Conservation (phyloP, 2,329 filamentous ascomycete species). For the Helotiales sp. region DNA sequence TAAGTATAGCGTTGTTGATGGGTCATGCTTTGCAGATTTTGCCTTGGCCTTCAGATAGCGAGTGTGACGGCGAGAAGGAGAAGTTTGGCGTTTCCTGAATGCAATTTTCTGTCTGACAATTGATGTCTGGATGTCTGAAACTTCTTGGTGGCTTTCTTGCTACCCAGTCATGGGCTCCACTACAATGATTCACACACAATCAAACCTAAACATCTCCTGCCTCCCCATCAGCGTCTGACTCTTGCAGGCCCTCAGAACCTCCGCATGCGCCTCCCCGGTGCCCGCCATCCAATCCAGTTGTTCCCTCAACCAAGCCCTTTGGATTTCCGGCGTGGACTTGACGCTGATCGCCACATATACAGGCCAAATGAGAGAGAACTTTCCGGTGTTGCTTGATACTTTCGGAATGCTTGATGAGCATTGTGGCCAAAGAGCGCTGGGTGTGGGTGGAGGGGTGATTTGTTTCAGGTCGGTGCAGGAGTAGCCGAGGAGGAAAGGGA, state of each 20-base stretch:
- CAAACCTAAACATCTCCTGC: conserved; percentile 26
- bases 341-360: conserved; percentile 24
- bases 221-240: conserved; percentile 24
- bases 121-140: too few species aligned
- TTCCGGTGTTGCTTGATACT: conserved; percentile 14
- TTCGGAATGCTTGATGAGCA: conserved; percentile 2
- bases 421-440: conserved; percentile 23
- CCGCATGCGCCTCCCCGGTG: conserved; percentile 21
- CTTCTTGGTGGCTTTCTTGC: too few species aligned
- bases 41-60: conserved; percentile 46
- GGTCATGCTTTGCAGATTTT: conserved; percentile 54
- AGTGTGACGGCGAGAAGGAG: conserved; percentile 49
- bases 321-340: conserved; percentile 14
- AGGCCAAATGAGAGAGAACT: conserved; percentile 31
- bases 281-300: conserved; percentile 25
- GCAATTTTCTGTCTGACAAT: too few species aligned
- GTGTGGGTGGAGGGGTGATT: not conserved
- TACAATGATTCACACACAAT: conserved; percentile 22
- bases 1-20: conserved; percentile 58
- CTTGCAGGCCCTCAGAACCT: conserved; percentile 5
- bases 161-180: too few species aligned
- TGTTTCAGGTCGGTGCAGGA: conserved; percentile 24
- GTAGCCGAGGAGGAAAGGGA: conserved; percentile 29
- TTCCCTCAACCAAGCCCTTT: conserved; percentile 24
- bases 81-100: conserved; percentile 44